Evolutionary conservation across 75 land plant species (phyloP).

Genomic region (Azolla pinnata): DNA sequence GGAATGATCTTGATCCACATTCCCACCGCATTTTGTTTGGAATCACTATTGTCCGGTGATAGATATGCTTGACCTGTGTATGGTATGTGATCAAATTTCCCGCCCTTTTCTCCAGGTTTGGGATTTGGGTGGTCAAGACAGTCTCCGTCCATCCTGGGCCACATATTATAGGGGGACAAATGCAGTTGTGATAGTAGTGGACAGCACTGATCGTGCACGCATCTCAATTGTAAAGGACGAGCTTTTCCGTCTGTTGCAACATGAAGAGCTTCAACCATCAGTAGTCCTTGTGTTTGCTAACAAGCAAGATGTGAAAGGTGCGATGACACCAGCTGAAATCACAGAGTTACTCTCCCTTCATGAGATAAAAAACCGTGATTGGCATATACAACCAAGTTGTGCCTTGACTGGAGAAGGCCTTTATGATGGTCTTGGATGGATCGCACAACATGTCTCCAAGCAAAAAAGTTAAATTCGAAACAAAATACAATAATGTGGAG

Average conservation of each 20-base stretch:
- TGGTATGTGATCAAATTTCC: too few species aligned
- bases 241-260: slow-evolving; percentile 77
- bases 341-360: slow-evolving; percentile 90
- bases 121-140: slow-evolving; percentile 98
- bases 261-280: slow-evolving; percentile 69
- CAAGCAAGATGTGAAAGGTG: slow-evolving; percentile 96
- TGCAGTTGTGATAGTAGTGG: slow-evolving; percentile 82
- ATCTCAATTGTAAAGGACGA: slow-evolving; percentile 84
- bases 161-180: slow-evolving; percentile 92
- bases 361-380: slow-evolving; percentile 88
- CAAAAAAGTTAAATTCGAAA: slow-evolving; percentile 6
- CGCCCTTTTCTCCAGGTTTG: slow-evolving; percentile 63
- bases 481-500: too few species aligned
- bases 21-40: too few species aligned
- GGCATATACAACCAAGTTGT: slow-evolving; percentile 95
- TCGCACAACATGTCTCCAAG: slow-evolving; percentile 81
- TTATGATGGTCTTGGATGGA: slow-evolving; percentile 92
- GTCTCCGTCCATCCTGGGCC: slow-evolving; percentile 87
- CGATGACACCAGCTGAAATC: slow-evolving; percentile 96
- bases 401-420: slow-evolving; percentile 91
- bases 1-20: too few species aligned
- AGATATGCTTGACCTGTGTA: too few species aligned
- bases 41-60: too few species aligned
- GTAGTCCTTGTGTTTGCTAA: slow-evolving; percentile 91
- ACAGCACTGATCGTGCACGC: slow-evolving; percentile 92